These are phyloP conservation scores for Solanum hybrid DNA, from an alignment of 305 asterid genomes.

Conservation along the genomic window DNA sequence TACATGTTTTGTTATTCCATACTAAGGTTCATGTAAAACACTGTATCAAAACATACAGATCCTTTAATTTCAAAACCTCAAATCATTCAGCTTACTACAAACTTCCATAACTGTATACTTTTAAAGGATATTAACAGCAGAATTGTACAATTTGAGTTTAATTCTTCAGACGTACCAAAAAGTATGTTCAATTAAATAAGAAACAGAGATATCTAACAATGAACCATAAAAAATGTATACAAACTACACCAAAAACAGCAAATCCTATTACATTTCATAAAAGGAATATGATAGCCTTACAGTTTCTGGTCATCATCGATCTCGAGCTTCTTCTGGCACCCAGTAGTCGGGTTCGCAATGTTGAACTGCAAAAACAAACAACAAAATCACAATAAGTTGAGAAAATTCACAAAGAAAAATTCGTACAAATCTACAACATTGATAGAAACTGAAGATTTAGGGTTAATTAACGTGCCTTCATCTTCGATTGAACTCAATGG, in stretches of 20 bases:
- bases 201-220: not conserved
- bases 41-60: not conserved
- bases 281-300: not conserved
- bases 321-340: conserved; percentile 16
- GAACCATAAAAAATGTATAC: not conserved
- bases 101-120: not conserved
- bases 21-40: not conserved
- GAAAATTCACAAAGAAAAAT: not conserved
- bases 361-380: conserved; percentile 1
- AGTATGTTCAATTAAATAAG: not conserved
- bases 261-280: not conserved
- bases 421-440: not conserved
- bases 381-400: not conserved
- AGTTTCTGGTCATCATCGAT: conserved; percentile 16
- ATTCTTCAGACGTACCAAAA: not conserved
- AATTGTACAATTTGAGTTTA: not conserved
- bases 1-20: not conserved
- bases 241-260: not conserved
- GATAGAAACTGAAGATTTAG: not conserved
- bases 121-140: not conserved
- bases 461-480: not conserved
- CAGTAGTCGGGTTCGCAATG: conserved; percentile 10
- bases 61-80: not conserved
- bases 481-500: not conserved
- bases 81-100: not conserved